A percentile compares a stretch with the other conserved stretches of the same genome.
phyloP scores from a whole-genome alignment of 495 filamentous ascomycete genomes.

The Articulospora tetracladia region DNA sequence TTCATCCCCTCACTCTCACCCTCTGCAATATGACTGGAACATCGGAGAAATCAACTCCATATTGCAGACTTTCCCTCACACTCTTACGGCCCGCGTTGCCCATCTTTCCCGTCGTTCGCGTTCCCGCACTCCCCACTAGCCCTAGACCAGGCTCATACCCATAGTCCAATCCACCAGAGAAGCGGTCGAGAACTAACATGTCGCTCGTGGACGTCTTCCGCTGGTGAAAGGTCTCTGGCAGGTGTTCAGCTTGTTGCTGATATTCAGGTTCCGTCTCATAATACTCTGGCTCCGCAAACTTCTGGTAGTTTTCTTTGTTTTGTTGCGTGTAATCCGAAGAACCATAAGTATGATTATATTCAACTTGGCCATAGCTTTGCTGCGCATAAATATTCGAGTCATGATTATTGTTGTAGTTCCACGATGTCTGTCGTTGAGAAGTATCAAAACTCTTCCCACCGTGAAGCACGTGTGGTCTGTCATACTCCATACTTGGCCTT shows the following conservation, averaged over 20 bases:
- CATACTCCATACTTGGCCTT: not conserved
- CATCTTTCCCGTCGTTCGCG: slow-evolving; percentile 2
- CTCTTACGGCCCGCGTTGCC: not conserved
- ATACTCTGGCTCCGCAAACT: not conserved
- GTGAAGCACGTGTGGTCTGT: not conserved
- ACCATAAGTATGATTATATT: slow-evolving; percentile 8
- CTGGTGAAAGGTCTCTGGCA: not conserved
- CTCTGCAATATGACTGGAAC: slow-evolving; percentile 16
- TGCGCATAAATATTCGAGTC: not conserved
- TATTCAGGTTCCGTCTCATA: not conserved
- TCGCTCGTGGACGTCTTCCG: slow-evolving; percentile 10
- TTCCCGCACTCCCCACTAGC: slow-evolving; percentile 11
- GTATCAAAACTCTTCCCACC: not conserved
- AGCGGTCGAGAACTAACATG: slow-evolving; percentile 18
- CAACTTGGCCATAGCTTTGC: not conserved
- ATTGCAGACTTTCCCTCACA: slow-evolving; percentile 1
- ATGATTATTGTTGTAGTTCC: not conserved
- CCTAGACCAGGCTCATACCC: slow-evolving; percentile 13
- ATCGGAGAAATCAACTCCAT: slow-evolving; percentile 17
- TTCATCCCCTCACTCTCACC: slow-evolving; percentile 1
- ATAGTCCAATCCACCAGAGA: slow-evolving; percentile 11
- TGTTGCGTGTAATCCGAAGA: not conserved
- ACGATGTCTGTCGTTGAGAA: not conserved
- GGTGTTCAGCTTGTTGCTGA: not conserved
- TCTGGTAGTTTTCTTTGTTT: not conserved